phyloP scores from a whole-genome alignment of 768 basidiomycete genomes.

The Rhizopogon vesiculosus region DNA sequence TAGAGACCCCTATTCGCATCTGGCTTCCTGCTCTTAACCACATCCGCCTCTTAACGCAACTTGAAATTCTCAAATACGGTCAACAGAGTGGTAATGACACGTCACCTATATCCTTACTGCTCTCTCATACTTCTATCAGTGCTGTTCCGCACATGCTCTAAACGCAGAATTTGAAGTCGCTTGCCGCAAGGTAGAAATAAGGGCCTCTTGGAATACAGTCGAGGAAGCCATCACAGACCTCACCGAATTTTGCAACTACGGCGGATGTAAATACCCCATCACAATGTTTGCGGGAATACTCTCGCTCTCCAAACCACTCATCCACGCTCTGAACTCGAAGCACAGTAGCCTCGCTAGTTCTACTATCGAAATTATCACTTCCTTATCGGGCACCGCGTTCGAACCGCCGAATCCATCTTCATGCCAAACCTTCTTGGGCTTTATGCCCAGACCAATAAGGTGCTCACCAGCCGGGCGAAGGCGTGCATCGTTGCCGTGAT shows the following conservation, averaged over 20 bases:
- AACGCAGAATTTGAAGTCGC: too few relatives aligned
- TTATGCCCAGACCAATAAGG: conserved; percentile 77
- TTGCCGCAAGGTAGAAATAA: too few relatives aligned
- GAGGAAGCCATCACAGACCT: conserved; percentile 40
- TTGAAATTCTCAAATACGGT: too few relatives aligned
- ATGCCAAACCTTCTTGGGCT: conserved; percentile 63
- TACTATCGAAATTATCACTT: conserved; percentile 57
- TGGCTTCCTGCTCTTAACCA: too few relatives aligned
- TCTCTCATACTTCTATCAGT: too few relatives aligned
- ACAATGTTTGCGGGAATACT: conserved; percentile 50
- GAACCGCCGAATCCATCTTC: conserved; percentile 59
- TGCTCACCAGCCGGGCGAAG: conserved; percentile 43
- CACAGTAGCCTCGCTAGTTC: conserved; percentile 50
- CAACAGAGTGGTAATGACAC: too few relatives aligned
- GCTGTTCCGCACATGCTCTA: too few relatives aligned
- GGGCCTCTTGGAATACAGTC: conserved; percentile 27
- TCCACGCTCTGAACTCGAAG: conserved; percentile 57
- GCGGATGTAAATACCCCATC: conserved; percentile 46
- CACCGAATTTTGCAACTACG: conserved; percentile 43
- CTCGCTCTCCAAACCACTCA: conserved; percentile 48
- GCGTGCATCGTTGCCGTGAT: conserved; percentile 54
- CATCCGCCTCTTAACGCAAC: too few relatives aligned
- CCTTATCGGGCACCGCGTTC: conserved; percentile 54
- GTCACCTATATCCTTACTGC: too few relatives aligned
- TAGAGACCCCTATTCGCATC: too few relatives aligned